phyloP scores from a whole-genome alignment of 257 asterid species.

The Nyctanthes arbortristis region DNA sequence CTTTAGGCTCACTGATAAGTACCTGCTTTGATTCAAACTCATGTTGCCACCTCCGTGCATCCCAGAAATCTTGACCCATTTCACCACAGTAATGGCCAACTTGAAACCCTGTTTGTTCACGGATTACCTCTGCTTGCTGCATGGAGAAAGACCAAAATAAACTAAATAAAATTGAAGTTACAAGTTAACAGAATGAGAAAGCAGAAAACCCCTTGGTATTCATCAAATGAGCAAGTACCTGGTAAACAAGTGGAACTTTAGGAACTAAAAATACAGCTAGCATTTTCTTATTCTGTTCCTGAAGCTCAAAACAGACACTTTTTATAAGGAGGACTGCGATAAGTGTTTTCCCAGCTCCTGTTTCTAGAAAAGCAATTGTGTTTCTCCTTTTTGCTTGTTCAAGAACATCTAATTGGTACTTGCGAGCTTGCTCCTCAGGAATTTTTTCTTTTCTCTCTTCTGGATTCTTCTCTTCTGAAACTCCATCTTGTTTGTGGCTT shows the following conservation, averaged over 20 bases:
- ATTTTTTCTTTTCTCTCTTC: conserved; percentile 56
- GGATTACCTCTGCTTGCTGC: conserved; percentile 99
- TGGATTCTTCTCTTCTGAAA: conserved; percentile 47
- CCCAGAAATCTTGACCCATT: conserved; percentile 99
- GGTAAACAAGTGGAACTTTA: conserved; percentile 97
- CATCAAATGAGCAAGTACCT: conserved; percentile 49
- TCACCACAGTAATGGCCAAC: conserved; percentile 99
- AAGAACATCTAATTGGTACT: conserved; percentile 94
- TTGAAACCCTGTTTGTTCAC: conserved; percentile 83
- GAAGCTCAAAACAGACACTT: conserved; percentile 70
- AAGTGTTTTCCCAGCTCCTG: conserved; percentile 97
- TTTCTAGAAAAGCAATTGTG: conserved; percentile 95
- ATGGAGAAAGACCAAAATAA: conserved; percentile 11
- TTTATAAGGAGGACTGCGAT: conserved; percentile 91
- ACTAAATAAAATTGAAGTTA: conserved; percentile 13
- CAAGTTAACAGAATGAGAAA: conserved; percentile 20
- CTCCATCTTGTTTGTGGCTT: conserved; percentile 33
- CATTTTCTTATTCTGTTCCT: conserved; percentile 71
- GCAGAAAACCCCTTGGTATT: conserved; percentile 9
- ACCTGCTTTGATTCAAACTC: conserved; percentile 98
- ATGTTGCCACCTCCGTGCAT: conserved; percentile 97
- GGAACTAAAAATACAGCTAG: conserved; percentile 96
- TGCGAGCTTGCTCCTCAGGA: conserved; percentile 91
- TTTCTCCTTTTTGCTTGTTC: conserved; percentile 93
- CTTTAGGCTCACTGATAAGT: conserved; percentile 11